Base-by-base conservation (phyloP, 305 asterid genomes). In the Fraxinus ornus region DNA sequence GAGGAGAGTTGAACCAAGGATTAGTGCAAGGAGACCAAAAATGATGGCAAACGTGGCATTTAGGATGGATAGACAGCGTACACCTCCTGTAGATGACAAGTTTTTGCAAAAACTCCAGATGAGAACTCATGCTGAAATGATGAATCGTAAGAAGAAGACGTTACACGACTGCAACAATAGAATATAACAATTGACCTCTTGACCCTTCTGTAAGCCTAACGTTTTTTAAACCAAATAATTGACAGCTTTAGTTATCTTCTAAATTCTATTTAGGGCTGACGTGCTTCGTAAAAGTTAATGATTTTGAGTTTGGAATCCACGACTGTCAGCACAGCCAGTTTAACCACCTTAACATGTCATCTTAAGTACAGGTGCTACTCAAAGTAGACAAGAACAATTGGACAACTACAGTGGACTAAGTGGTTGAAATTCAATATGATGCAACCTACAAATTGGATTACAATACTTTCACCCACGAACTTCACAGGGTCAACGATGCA, bases 1-100 rank as follows among this genome's bases (percentile, higher is more conserved):
- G 84, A 95, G 97, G 74, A 95, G 97, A 44, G 99, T 95, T 4
- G 99, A 92, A 79, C 99, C 98, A 41, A 94, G 99, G 83, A 92
- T 90, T 66, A 94, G 92, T 2, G 98, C 97, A 60, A 95, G 97
- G 72, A 94, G 93, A 52, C 97, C 96, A 62, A 93, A 95, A 77
- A 89, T 81, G 83, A 92, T 64, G 78, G 98, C 92, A 88, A 95
- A 93, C 62, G 87, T 89, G 28, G 86, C 41, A 79, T 95, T 95
- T 78, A 95, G 87, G 80, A 95, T 93, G 19, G 98, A 95, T 32
- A 95, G 91, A 84, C 99, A 95, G 80, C 97, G 94, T 30, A 93
- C 97, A 35, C 99, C 95, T 78, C 99, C 98, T 95, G 82, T 64
- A 82, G 84, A 79, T 60, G 83, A 83, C 39, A 26, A 22, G 83